These are phyloP conservation scores for Populus davidiana DNA, from an alignment of 345 rosid genomes.

Conservation along the genomic window DNA sequence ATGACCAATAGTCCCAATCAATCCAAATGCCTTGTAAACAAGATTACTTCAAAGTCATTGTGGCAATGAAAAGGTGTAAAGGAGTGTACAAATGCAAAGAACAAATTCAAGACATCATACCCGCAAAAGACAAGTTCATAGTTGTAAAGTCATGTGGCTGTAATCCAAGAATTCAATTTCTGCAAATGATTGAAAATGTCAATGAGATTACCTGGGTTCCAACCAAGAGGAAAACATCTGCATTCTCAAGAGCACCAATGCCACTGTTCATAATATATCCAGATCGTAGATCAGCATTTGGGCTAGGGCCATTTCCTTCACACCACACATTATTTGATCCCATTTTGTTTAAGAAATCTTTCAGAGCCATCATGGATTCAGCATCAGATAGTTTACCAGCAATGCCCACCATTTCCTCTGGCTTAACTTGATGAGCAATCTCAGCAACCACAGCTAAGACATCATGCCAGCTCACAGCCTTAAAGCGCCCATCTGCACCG, in stretches of 20 bases:
- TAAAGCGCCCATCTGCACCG: constrained; percentile 83
- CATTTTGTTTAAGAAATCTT: constrained; percentile 85
- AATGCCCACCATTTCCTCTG: constrained; percentile 84
- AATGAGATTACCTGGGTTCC: constrained; percentile 73
- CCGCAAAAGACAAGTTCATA: not conserved
- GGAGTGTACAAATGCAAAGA: not conserved
- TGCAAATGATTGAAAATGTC: not conserved
- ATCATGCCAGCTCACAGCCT: constrained; percentile 93
- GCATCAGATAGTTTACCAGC: constrained; percentile 96
- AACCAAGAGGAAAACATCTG: constrained; percentile 87
- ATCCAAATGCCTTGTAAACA: not conserved
- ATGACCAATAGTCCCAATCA: not conserved
- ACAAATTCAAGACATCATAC: not conserved
- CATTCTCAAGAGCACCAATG: constrained; percentile 90
- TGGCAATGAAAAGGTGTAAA: not conserved
- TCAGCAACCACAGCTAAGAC: constrained; percentile 92
- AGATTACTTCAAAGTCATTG: not conserved
- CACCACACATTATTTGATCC: constrained; percentile 95
- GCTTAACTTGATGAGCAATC: constrained; percentile 64
- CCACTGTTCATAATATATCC: constrained; percentile 86
- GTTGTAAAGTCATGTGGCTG: not conserved
- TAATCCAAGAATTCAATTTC: not conserved
- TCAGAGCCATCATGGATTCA: constrained; percentile 96
- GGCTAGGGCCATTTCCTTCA: constrained; percentile 76
- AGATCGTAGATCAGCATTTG: constrained; percentile 88